Base-by-base conservation (phyloP, 2,329 filamentous ascomycete species). In the Ceratocystiopsis sp. region DNA sequence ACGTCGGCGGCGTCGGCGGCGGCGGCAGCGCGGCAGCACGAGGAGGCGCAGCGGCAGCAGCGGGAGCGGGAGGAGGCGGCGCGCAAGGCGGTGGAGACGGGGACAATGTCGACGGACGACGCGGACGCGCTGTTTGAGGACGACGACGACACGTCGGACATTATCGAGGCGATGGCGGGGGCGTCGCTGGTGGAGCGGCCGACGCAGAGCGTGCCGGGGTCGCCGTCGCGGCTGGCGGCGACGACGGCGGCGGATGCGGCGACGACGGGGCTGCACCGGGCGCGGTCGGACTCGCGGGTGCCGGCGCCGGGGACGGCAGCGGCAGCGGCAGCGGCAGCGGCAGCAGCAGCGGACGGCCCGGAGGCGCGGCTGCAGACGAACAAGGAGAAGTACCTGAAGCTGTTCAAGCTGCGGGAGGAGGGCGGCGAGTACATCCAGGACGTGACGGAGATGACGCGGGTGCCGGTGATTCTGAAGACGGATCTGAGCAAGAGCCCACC, bases 401-500 rank as follows among this genome's bases (percentile, higher is more conserved):
- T 91, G 50, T 96, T 96, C 68, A 78, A 79, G 53, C 70, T 98
- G 52, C 75, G 91, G 42, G 89, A 98, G 61, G 84, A 93, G 63
- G 81, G 83, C 53, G 89, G 89, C 51, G 84, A 96, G 54, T 93
- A 93, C 67, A 95, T 98, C 56, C 91, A 98, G 65, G 91, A 98
- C 61, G 86, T 98, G 51, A 87, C 80, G 45, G 91, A 98, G 69
- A 95, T 98, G 87, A 89, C 85, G 37, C 75, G 89, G 53, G 83
- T 98, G 48, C 91, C 91, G n/a, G 83, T 98, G 52, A 93, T 98
- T 59, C 67, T 98, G 56, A 96, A 94, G 78, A 96, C 91, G 51
- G 91, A 98, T 66, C 74, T 98, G 56, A 84, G 73, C 66, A 98
- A 98, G 83, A 96, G 89, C 67, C 91, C 91, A 65, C 91, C 91